Evolutionary conservation across 768 basidiomycete genomes (phyloP).

Genomic region (Ramaria rubella): DNA sequence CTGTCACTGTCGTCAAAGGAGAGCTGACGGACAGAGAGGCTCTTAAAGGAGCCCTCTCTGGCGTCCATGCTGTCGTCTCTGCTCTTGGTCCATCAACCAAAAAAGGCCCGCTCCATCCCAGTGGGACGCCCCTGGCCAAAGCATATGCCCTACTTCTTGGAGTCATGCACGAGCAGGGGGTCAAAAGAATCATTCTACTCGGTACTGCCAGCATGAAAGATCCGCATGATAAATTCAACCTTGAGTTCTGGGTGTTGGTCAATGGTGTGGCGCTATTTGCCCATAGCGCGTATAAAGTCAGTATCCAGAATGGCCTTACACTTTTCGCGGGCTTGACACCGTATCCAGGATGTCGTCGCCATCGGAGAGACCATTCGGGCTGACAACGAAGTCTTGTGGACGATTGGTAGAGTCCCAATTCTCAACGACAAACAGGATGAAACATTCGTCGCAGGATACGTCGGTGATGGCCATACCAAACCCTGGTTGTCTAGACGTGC

Average conservation of each 20-base stretch:
- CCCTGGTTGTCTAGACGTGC: constrained; percentile 47
- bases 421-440: constrained; percentile 43
- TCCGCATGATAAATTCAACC: constrained; percentile 48
- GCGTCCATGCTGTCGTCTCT: constrained; percentile 57
- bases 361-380: constrained; percentile 50
- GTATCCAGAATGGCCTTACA: not conserved
- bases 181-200: constrained; percentile 58
- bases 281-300: constrained; percentile 45
- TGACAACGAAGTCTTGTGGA: constrained; percentile 54
- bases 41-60: constrained; percentile 47
- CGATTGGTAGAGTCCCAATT: constrained; percentile 61
- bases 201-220: constrained; percentile 64
- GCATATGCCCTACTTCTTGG: constrained; percentile 52
- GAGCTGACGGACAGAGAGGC: constrained; percentile 45
- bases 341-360: constrained; percentile 47
- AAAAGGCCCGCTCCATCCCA: constrained; percentile 28
- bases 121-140: constrained; percentile 52
- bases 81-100: constrained; percentile 50
- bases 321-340: not conserved
- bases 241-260: constrained; percentile 39
- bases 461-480: constrained; percentile 55
- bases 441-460: constrained; percentile 52
- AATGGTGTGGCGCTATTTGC: constrained; percentile 34
- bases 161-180: constrained; percentile 43
- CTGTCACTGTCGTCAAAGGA: constrained; percentile 48